Evolutionary conservation across 805 yeast species (phyloP).

Genomic region (Pachysolen tannophilus): DNA sequence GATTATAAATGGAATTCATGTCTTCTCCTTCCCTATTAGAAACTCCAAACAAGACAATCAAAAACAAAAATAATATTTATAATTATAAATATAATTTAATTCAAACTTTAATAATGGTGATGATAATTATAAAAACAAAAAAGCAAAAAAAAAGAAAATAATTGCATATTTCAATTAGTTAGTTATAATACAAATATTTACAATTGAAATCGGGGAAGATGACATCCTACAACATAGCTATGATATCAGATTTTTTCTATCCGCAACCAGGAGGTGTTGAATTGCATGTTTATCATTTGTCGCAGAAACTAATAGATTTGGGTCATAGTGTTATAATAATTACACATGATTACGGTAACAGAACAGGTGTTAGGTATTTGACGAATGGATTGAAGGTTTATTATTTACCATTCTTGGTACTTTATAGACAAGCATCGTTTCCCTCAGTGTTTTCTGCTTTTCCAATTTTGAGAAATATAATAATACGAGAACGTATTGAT

Average conservation of each 20-base stretch:
- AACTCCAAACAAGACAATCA: too few relatives aligned
- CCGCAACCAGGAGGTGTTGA: constrained; percentile 99
- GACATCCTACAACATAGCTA: too few relatives aligned
- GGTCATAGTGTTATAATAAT: constrained; percentile 85
- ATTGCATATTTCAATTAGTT: too few relatives aligned
- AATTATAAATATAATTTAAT: too few relatives aligned
- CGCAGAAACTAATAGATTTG: constrained; percentile 68
- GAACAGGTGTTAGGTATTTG: constrained; percentile 75
- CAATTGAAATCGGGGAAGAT: constrained; percentile 6
- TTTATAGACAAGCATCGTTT: constrained; percentile 77
- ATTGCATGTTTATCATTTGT: constrained; percentile 84
- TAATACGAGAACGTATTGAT: constrained; percentile 77
- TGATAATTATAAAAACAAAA: too few relatives aligned
- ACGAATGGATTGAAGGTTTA: constrained; percentile 92
- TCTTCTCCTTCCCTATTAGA: too few relatives aligned
- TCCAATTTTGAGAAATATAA: constrained; percentile 77
- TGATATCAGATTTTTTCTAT: constrained; percentile 95
- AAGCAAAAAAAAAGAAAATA: too few relatives aligned
- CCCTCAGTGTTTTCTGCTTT: constrained; percentile 88
- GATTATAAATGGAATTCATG: constrained; percentile 89
- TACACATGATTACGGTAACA: constrained; percentile 80
- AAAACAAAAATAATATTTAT: too few relatives aligned
- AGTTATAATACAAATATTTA: not conserved
- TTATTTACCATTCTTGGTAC: constrained; percentile 73
- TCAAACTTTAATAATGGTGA: too few relatives aligned